Evolutionary conservation across 208 protist genomes (phyloP), one percentile per base, ranked within the genome.

Genomic region (Wallacemonas sp.): DNA sequence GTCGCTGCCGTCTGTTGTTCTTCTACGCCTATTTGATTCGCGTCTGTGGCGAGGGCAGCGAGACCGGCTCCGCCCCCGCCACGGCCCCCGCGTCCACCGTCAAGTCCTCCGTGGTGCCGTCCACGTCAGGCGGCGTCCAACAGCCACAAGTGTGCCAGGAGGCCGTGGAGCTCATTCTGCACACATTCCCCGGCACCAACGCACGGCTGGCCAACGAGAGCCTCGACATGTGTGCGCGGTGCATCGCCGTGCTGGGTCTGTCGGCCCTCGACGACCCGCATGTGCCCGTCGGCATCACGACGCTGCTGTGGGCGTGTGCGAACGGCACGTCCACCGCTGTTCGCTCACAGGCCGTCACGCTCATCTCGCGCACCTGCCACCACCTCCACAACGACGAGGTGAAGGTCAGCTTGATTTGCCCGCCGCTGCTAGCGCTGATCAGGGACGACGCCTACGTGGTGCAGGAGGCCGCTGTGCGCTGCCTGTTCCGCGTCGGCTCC

Each of bases 381-480:
- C 63, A 72, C 20, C 42, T 78, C 18, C 45, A 59, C 29, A 68
- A 76, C 26, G 79, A 86, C 50, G 62, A 62, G 1, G 61, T 85
- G 41, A 82, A 76, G 33, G 69, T 71, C 5, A 28, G 64, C 16
- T 46, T 82, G 33, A 64, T 92, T 22, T 74, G 79, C 59, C 77
- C 82, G 52, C 72, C 82, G 1, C 72, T 92, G 3, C 22, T 76
- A 28, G 59, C 62, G 0, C 70, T 92, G 12, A 79, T 92, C 20
- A 76, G 75, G 52, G 82, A 92, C 65, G 20, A 12, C 36, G 61
- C 69, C n/a, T 73, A 74, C 45, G 31, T 38, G 10, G 86, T 92
- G 66, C 75, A 82, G 46, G 86, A 88, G 59, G 73, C 76, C 2
- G 79, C 86, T 10, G 65, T 92, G 57, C 74, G 74, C 50, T 78